Base-by-base conservation (phyloP, 148 eudicot genomes). In the Heliamphora exappendiculata region DNA sequence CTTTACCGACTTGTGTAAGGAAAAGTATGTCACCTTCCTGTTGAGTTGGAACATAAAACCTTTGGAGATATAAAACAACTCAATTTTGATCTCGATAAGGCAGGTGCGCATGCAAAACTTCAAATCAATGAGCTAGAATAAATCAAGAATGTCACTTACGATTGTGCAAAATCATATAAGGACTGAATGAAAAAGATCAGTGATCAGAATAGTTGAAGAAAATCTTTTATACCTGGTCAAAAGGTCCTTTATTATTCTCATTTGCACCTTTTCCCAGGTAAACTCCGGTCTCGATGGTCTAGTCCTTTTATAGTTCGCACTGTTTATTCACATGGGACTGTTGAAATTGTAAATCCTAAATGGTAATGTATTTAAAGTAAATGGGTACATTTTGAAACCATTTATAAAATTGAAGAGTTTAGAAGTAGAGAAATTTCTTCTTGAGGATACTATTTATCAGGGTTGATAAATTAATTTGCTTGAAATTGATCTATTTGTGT, bases 101-200 rank as follows among this genome's bases (percentile, higher is more conserved):
- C 76, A 2, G 67, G 76, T 6, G 36, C 55, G 1, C 33, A 70
- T 3, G 24, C 64, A 7, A 3, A 33, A 3, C 33, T 70, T 1
- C 34, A 80, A 70, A 42, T 80, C 0, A 47, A 39, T 75, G 76
- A 80, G 54, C 33, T 80, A 0, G 65, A 76, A 0, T 76, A 80
- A 19, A 24, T 76, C 6, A 5, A 72, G 0, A 14, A 1, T 6
- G 41, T 49, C 0, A 64, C 76, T 5, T 60, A 80, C 50, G 83
- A 70, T 22, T 75, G 64, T 24, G 47, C 76, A 2, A 69, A 12
- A 5, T 41, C 68, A 22, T 69, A 71, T 26, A 76, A 70, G 7
- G 65, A 70, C 44, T 3, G 12, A 26, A 67, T 24, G 7, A 80
- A 80, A 26, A 34, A 7, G n/a, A 67, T 47, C 67, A 58, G 71